Evolutionary conservation across 2,329 filamentous ascomycete genomes (phyloP).

Genomic region (Orbilia oligospora): DNA sequence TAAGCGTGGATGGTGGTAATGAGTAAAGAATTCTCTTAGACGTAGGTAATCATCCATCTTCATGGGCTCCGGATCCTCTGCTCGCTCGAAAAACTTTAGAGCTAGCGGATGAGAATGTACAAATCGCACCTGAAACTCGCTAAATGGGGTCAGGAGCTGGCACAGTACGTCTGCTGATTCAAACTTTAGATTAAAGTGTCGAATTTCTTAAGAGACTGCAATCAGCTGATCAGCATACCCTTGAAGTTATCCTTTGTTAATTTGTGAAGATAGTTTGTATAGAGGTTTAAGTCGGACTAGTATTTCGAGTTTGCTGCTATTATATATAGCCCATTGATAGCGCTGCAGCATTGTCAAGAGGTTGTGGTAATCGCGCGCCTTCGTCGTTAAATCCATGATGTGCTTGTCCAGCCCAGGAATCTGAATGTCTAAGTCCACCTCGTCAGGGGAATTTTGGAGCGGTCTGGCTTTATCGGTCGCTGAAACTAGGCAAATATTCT

Average conservation of each 20-base stretch:
- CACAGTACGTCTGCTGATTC: too few relatives aligned
- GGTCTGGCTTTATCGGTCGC: background rate
- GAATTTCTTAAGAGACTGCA: background rate
- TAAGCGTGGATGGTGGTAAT: background rate
- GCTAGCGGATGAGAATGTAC: constrained; percentile 40
- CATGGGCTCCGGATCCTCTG: constrained; percentile 33
- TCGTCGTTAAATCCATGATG: background rate
- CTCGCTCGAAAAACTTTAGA: constrained; percentile 53
- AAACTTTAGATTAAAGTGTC: background rate
- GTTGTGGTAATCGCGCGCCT: background rate
- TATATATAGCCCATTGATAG: background rate
- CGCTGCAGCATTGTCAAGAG: background rate
- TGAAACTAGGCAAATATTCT: background rate
- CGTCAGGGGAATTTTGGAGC: background rate
- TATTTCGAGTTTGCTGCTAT: background rate
- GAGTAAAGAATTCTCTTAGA: background rate
- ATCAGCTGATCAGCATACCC: background rate
- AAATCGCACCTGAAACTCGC: constrained; percentile 40
- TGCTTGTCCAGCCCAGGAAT: background rate
- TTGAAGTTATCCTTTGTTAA: background rate
- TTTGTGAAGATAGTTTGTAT: background rate
- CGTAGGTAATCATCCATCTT: background rate
- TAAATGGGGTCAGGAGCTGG: background rate
- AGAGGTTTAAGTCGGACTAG: background rate
- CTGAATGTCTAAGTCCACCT: background rate